These are phyloP conservation scores for Russula lepida DNA, from an alignment of 768 basidiomycete species.

Conservation along the genomic window DNA sequence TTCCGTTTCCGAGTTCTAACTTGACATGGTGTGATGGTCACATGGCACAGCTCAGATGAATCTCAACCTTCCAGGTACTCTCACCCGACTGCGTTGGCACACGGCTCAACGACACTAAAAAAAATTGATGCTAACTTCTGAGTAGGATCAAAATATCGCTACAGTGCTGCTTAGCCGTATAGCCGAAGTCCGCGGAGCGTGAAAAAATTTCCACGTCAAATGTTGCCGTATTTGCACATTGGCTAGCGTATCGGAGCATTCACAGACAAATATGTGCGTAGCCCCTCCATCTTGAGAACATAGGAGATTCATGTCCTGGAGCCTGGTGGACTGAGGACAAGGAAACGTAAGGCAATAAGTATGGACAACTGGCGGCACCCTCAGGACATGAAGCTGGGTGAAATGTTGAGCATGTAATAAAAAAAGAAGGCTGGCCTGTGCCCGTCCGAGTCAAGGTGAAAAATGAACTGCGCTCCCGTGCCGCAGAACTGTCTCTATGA, in stretches of 20 bases:
- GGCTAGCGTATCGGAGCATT: too few species aligned
- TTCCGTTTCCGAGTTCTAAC: too few species aligned
- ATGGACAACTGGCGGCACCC: not conserved
- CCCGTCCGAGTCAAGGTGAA: too few species aligned
- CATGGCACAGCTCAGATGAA: too few species aligned
- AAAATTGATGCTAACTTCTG: not conserved
- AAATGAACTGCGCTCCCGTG: not conserved
- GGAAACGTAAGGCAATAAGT: not conserved
- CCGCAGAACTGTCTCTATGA: not conserved
- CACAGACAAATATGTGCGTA: too few species aligned
- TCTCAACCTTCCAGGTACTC: not conserved
- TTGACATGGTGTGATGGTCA: too few species aligned
- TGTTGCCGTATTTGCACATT: too few species aligned
- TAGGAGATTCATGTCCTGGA: not conserved
- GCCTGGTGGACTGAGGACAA: not conserved
- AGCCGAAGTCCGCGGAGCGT: not conserved
- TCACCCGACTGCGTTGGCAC: not conserved
- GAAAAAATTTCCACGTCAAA: not conserved
- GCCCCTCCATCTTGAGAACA: not conserved
- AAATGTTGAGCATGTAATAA: not conserved
- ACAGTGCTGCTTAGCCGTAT: not conserved
- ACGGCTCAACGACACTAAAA: not conserved
- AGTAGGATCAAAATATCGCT: not conserved
- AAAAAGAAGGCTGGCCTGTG: not conserved
- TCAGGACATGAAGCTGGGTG: too few species aligned